These are phyloP conservation scores for Verruconis gallopava DNA, from an alignment of 2,329 filamentous ascomycete genomes.

Conservation along the genomic window DNA sequence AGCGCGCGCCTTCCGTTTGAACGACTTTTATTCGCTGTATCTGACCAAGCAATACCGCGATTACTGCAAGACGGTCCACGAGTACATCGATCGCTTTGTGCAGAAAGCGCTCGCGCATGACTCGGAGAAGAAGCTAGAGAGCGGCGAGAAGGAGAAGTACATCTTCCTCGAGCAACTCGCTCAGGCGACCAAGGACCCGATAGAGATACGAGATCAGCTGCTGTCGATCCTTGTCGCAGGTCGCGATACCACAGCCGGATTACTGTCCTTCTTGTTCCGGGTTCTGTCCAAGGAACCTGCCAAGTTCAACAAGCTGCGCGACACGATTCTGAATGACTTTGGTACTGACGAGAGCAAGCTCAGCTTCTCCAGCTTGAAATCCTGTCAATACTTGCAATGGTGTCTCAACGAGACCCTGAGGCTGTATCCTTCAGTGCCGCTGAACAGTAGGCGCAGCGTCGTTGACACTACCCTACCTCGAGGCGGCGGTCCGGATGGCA, in stretches of 20 bases:
- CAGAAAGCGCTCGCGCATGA: slow-evolving; percentile 27
- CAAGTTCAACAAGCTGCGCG: slow-evolving; percentile 3
- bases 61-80: slow-evolving; percentile 25
- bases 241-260: slow-evolving; percentile 40
- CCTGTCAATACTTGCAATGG: slow-evolving; percentile 6
- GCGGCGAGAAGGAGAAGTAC: slow-evolving; percentile 22
- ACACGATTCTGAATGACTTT: slow-evolving; percentile 2
- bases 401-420: slow-evolving; percentile 10
- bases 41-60: slow-evolving; percentile 13
- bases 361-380: slow-evolving; percentile 5
- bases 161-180: slow-evolving; percentile 38
- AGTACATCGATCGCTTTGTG: slow-evolving; percentile 38
- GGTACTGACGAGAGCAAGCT: neutral
- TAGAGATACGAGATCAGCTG: slow-evolving; percentile 35
- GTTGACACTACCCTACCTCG: slow-evolving; percentile 6
- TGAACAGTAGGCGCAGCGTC: slow-evolving; percentile 6
- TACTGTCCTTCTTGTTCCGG: slow-evolving; percentile 33
- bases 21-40: neutral
- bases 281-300: slow-evolving; percentile 5
- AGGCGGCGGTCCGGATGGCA: slow-evolving; percentile 8
- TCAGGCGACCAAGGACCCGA: slow-evolving; percentile 32
- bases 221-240: slow-evolving; percentile 41
- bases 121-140: slow-evolving; percentile 21
- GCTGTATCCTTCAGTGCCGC: slow-evolving; percentile 6
- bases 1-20: neutral